Base-by-base conservation (phyloP, 768 basidiomycete species). In the Lepiota venenata region DNA sequence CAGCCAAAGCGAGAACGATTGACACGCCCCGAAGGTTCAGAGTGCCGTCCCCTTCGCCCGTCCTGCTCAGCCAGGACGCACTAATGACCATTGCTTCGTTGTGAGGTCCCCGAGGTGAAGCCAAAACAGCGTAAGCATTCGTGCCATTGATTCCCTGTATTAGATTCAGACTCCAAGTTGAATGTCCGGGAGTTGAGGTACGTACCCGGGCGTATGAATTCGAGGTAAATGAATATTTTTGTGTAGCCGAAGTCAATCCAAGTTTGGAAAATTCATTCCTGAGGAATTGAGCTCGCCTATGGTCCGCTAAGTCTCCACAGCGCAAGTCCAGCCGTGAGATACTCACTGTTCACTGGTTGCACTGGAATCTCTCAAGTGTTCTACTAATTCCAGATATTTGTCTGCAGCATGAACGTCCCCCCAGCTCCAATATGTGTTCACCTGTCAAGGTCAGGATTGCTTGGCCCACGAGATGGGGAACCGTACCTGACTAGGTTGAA, bases 371-470 rank as follows among this genome's bases (percentile, higher is more conserved):
- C 78, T 75, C 22, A 93, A 66, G 10, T 60, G 64, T 64, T 91
- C 90, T 42, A 98, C 66, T 46, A 84, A 74, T 11, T 75, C 81
- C 1, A 97, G 77, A 64, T 91, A 91, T n/a, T 64, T 61, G 67
- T 99, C 97, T 9, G 97, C 93, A 41, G 73, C 71, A 59, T 91
- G 87, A 5, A 98, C 97, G 46, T 98, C 87, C 46, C 73, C 81
- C 97, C 96, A 98, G 61, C 81, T 81, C 86, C 90, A 98, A 65
- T 93, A 84, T 10, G 91, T 93, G 52, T 85, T 91, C 18, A 97
- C 95, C 93, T 98, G 51, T 16, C 53, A 15, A 45, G 14, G 22
- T 16, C 21, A 9, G 21, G n/a, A 18, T 29, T 35, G 16, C 11
- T 18, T 8, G 10, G 39, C 11, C 49, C 14, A 41, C 9, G 25